A percentile compares a stretch with the other conserved stretches of the same genome.
These are phyloP conservation scores for Picea glauca DNA, from an alignment of 75 land plant species.

Conservation along the genomic window DNA sequence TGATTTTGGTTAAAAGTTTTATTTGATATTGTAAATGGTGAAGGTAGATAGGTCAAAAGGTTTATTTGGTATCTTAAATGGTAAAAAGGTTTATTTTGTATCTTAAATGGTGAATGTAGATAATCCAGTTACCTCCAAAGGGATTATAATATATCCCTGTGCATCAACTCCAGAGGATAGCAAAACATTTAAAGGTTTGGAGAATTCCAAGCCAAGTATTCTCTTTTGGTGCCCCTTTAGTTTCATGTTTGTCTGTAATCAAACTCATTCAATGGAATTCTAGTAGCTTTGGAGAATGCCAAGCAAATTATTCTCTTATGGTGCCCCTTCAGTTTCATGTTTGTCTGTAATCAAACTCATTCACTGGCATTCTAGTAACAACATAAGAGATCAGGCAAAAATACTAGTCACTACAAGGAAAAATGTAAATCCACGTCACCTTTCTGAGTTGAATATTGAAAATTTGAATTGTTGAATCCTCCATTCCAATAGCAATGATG, in stretches of 20 bases:
- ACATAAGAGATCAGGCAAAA: no score
- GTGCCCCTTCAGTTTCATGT: constrained; percentile 59
- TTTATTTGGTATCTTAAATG: no score
- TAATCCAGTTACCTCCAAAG: not conserved
- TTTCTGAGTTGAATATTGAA: constrained; percentile 78
- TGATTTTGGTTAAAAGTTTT: not conserved
- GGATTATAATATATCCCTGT: constrained; percentile 22
- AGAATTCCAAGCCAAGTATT: constrained; percentile 64
- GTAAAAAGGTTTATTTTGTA: not conserved
- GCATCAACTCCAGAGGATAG: constrained; percentile 63
- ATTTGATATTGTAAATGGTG: not conserved
- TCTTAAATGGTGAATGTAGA: not conserved
- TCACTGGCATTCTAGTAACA: not conserved
- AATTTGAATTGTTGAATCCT: constrained; percentile 80
- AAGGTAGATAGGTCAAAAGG: not conserved
- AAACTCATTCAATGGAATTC: not conserved
- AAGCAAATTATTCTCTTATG: constrained; percentile 66
- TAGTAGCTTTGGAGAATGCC: constrained; percentile 48
- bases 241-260: constrained; percentile 41
- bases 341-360: constrained; percentile 34
- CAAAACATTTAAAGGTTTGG: constrained; percentile 40
- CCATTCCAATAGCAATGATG: constrained; percentile 84
- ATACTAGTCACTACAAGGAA: no score
- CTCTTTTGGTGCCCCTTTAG: constrained; percentile 57
- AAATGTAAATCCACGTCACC: constrained; percentile 23